Base-by-base conservation (phyloP, 164 flowering plant genomes). In the Macadamia tetraphylla region DNA sequence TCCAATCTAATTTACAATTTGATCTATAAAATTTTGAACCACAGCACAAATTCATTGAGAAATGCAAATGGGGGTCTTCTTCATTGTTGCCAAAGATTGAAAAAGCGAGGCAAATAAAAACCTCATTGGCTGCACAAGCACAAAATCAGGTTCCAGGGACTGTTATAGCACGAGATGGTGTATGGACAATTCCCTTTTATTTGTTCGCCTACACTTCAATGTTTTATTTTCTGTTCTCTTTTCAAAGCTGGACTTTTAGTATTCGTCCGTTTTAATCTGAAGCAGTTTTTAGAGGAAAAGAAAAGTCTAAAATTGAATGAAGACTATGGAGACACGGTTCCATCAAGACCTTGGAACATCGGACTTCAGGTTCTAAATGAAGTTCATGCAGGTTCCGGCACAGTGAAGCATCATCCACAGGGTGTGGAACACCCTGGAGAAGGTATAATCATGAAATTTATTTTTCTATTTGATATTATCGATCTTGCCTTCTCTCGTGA, bases 21-120 rank as follows among this genome's bases (percentile, higher is more conserved):
- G 9, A 40, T 40, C 30, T 58, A 29, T 0, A 32, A n/a, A 43
- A 51, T 42, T 64, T 40, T 29, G 46, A 62, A 56, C 32, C 32
- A 6, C 65, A 94, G 99, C 99, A 94, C 78, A 94, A 92, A 81
- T 94, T 94, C 75, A 89, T 90, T 67, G 98, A 87, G 46, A 92
- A 84, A 80, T 89, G 94, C 81, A 92, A 87, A 81, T 72, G 71
- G 82, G 96, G 91, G 69, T 90, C 99, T 67, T 83, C 90, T 61
- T 71, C 81, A 66, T 85, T 94, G 94, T 53, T 87, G 64, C 85
- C 90, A 49, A 92, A 89, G 86, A 83, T 94, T 79, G 98, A 87
- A 69, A 87, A 87, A 79, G 92, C 97, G 6, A 92, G 85, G 76
- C 77, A 89, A 67, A 75, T 81, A 29, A 82, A 90, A 80, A 86